A percentile compares a stretch with the other conserved stretches of the same genome.
These are phyloP conservation scores for Hypoxylon sp. DNA, from an alignment of 2,329 filamentous ascomycete genomes.

Conservation along the genomic window DNA sequence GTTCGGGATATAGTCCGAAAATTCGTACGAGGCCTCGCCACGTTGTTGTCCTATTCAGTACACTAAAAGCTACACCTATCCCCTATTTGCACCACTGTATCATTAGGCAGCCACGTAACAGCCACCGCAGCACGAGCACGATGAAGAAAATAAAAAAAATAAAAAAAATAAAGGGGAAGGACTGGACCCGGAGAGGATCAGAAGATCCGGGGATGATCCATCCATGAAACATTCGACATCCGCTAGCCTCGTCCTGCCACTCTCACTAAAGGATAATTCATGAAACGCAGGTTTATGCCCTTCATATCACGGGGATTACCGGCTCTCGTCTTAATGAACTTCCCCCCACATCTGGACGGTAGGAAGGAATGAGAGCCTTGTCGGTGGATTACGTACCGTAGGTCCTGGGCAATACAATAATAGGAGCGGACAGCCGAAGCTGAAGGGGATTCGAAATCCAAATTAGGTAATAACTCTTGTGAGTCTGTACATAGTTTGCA, in stretches of 20 bases:
- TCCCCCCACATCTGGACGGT: conserved; percentile 23
- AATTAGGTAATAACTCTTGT: conserved; percentile 23
- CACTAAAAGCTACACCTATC: conserved; percentile 6
- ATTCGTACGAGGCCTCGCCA: conserved; percentile 4
- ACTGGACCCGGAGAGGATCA: conserved; percentile 15
- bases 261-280: conserved; percentile 5
- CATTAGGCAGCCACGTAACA: conserved; percentile 16
- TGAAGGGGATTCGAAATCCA: neutral
- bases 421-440: conserved; percentile 8
- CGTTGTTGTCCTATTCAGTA: conserved; percentile 11
- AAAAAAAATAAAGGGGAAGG: conserved; percentile 3
- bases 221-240: conserved; percentile 31
- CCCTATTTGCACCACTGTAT: conserved; percentile 8
- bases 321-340: conserved; percentile 19
- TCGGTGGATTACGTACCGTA: conserved; percentile 32
- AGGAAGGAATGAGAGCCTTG: conserved; percentile 37
- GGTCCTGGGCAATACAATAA: conserved; percentile 3
- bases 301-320: conserved; percentile 18
- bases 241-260: conserved; percentile 12
- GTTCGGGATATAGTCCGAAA: neutral
- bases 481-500: conserved; percentile 1
- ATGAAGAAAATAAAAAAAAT: conserved; percentile 19
- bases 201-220: conserved; percentile 36
- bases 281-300: conserved; percentile 26
- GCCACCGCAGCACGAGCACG: neutral